Evolutionary conservation across 208 protist species (phyloP).

Genomic region (Trypanosoma brucei): DNA sequence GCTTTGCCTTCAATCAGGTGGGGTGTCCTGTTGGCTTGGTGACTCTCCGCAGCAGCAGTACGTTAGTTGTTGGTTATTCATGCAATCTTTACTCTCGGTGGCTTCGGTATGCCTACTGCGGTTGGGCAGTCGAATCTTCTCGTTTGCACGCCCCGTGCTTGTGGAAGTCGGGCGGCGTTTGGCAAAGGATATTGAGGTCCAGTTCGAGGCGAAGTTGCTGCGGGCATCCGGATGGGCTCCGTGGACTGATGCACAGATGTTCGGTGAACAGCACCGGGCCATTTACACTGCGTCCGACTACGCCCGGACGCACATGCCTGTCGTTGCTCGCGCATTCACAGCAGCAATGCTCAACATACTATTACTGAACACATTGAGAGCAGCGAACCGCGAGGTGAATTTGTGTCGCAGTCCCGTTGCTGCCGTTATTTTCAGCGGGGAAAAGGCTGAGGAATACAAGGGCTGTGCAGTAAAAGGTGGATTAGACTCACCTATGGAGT

Average conservation of each 20-base stretch:
- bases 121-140: constrained; percentile 4
- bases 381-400: constrained; percentile 5
- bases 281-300: constrained; percentile 36
- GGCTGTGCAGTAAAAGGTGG: background rate
- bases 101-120: constrained; percentile 7
- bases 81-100: constrained; percentile 17
- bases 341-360: constrained; percentile 48
- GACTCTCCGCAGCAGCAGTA: constrained; percentile 15
- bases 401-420: constrained; percentile 13
- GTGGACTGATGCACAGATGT: constrained; percentile 51
- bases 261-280: constrained; percentile 19
- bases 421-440: constrained; percentile 13
- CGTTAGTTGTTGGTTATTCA: constrained; percentile 15
- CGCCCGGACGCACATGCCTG: constrained; percentile 36
- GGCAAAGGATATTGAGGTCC: constrained; percentile 18
- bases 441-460: background rate
- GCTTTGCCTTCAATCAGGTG: background rate
- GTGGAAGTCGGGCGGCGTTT: constrained; percentile 24
- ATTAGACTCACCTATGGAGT: constrained; percentile 2
- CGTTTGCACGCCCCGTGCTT: constrained; percentile 31
- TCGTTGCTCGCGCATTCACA: constrained; percentile 25
- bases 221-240: constrained; percentile 33
- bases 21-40: background rate
- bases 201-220: constrained; percentile 25
- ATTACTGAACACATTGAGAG: constrained; percentile 26